Conservation (phyloP, 352 stramenopile species). For the Pythium plurisporium region DNA sequence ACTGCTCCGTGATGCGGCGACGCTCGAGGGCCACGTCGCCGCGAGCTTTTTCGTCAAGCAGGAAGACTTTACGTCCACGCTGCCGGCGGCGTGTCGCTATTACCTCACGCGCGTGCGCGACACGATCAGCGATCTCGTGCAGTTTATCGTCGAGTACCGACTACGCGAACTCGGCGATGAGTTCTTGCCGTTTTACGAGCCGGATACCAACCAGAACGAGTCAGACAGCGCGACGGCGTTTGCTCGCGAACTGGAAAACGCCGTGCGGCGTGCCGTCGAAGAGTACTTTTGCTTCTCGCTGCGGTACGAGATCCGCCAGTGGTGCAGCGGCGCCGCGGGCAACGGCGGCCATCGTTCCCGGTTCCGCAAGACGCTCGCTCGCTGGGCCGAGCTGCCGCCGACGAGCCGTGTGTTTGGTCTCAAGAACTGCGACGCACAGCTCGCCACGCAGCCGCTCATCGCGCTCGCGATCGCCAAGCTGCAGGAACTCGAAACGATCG, state of each 20-base stretch:
- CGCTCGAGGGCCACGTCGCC: conserved; percentile 30
- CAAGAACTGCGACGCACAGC: neutral
- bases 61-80: conserved; percentile 5
- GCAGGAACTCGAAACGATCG: conserved; percentile 15
- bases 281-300: conserved; percentile 26
- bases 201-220: conserved; percentile 2
- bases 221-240: neutral
- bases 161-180: conserved; percentile 9
- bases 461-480: conserved; percentile 18
- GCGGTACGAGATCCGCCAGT: conserved; percentile 20
- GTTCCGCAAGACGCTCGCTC: conserved; percentile 9
- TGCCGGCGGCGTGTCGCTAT: conserved; percentile 13
- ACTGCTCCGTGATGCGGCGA: conserved; percentile 10
- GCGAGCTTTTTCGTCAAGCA: conserved; percentile 21
- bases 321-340: conserved; percentile 5
- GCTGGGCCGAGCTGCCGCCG: conserved; percentile 19
- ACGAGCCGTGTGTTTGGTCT: conserved; percentile 16
- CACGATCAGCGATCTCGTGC: conserved; percentile 27
- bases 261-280: conserved; percentile 26
- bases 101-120: conserved; percentile 33
- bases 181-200: neutral
- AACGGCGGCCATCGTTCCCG: neutral
- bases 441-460: conserved; percentile 5
- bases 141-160: conserved; percentile 35
- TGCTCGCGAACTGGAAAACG: neutral